Conservation (phyloP, 257 asterid species). For the Cinchona pubescens region DNA sequence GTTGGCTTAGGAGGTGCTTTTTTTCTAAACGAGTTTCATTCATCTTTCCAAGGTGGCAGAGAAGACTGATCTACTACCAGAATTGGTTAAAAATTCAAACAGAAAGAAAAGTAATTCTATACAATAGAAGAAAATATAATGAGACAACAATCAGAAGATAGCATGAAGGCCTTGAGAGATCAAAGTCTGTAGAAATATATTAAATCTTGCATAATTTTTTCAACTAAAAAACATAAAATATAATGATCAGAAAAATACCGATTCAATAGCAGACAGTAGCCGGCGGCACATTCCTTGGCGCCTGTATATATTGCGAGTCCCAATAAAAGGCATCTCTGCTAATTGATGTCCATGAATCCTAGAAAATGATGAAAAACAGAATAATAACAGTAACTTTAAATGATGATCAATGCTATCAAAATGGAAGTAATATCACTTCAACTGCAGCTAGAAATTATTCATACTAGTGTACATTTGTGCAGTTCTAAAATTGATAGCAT, state of each 20-base stretch:
- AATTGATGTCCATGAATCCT: constrained; percentile 85
- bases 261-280: constrained; percentile 75
- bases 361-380: constrained; percentile 18
- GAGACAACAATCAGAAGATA: background rate
- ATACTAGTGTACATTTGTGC: too few relatives aligned
- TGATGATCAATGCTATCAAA: background rate
- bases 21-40: background rate
- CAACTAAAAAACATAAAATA: constrained; percentile 1
- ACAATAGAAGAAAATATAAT: background rate
- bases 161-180: background rate
- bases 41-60: background rate
- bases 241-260: constrained; percentile 34
- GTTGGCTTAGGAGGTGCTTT: background rate
- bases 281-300: constrained; percentile 99
- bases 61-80: background rate
- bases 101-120: background rate
- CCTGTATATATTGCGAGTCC: constrained; percentile 81
- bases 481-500: too few relatives aligned
- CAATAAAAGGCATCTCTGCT: constrained; percentile 99
- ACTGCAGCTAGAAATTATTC: background rate
- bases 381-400: background rate
- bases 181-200: background rate
- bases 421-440: background rate
- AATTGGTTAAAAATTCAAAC: background rate
- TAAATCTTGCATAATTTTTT: background rate